Evolutionary conservation across 225 moss, liverwort and hornwort species (phyloP), one percentile per base, ranked within the genome.

Genomic region (Climacium dendroides): DNA sequence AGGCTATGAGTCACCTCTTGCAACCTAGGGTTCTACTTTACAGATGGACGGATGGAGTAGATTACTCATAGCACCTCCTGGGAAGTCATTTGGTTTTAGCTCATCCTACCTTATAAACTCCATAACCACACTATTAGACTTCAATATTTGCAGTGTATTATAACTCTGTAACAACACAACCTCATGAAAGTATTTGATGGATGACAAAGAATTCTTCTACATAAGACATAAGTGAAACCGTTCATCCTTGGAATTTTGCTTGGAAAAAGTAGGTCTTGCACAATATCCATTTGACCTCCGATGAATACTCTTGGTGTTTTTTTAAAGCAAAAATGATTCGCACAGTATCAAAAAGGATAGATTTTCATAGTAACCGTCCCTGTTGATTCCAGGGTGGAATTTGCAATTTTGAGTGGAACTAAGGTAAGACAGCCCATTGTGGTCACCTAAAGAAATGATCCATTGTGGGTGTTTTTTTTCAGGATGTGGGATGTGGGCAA

Each of bases 151-250:
- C 2, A 52, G 0, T 3, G 20, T 8, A 28, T 55, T 55, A 19
- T 55, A 30, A 30, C 4, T 7, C 0, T 24, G 0, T 24, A 39
- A 37, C 0, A 2, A 3, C 0, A 0, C 2, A 5, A 0, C 1
- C 0, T 0, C 7, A 1, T 25, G 0, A 70, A 70, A 41, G 9
- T 70, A 3, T 41, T 4, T 0, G 0, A 74, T 43, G 9, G 26
- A 26, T 9, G 41, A 71, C 3, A 26, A 3, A 15, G 7, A 26
- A 71, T 70, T 25, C 41, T 70, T 41, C 15, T 8, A 12, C 7
- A 1, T 13, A 37, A 67, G 12, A 37, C 7, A 37, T 0, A 67
- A 67, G 22, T 22, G 2, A 1, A 37, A 2, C 7, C 0, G 1
- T 22, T 67, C 22, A 23, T 67, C 37, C 2, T 67, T 23, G 3